Conservation (phyloP, 73 alveolate species). For the Loxodes magnus region DNA sequence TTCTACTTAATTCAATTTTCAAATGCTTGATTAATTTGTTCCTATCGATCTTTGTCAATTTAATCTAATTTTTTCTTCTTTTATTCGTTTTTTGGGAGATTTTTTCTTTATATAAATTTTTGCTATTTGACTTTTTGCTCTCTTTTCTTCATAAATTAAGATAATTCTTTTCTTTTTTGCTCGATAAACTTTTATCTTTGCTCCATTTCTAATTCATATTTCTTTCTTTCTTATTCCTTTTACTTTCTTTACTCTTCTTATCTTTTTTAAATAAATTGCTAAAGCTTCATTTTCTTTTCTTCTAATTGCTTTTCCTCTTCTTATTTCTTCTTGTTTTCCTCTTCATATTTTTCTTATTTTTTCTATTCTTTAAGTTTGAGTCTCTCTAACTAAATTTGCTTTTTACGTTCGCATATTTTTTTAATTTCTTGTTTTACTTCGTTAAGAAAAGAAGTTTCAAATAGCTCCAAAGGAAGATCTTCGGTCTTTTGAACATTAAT, state of each 20-base stretch:
- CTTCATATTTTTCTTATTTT: slow-evolving; percentile 8
- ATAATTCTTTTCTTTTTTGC: neutral
- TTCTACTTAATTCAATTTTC: too few species aligned
- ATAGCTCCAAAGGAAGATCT: neutral
- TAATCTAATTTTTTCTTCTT: too few species aligned
- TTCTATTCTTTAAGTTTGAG: slow-evolving; percentile 6
- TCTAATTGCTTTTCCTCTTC: slow-evolving; percentile 1
- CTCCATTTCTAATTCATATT: neutral
- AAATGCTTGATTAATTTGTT: too few species aligned
- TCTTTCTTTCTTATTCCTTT: slow-evolving; percentile 1
- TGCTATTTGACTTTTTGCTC: too few species aligned
- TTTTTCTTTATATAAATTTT: too few species aligned
- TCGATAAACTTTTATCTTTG: neutral
- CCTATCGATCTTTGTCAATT: too few species aligned
- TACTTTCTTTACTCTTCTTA: slow-evolving; percentile 2
- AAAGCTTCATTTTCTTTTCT: slow-evolving; percentile 1
- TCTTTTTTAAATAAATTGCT: neutral
- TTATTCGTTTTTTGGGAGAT: too few species aligned
- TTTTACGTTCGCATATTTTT: neutral
- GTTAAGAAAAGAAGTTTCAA: neutral
- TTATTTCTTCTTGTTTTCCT: neutral
- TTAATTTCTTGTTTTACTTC: neutral
- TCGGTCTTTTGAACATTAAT: slow-evolving; percentile 1
- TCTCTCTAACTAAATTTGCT: slow-evolving; percentile 1
- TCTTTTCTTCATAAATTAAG: slow-evolving; percentile 2